A percentile compares a stretch with the other conserved stretches of the same genome.
Conservation (phyloP, 371 early-diverging fungal genomes). For the Capillidium heterosporum region DNA sequence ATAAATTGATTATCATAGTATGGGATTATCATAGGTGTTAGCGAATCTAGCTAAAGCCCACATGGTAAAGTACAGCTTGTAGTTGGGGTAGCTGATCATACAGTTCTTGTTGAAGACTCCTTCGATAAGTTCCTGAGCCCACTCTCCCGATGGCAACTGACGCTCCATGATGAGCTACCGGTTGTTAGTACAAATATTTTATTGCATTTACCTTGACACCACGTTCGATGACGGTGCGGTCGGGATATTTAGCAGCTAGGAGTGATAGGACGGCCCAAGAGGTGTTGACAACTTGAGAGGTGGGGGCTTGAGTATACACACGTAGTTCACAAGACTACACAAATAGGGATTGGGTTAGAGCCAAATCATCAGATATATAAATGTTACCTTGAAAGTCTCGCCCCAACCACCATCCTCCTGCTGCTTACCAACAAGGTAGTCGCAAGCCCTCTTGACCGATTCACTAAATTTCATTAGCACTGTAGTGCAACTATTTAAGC, state of each 20-base stretch:
- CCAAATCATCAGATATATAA: not conserved
- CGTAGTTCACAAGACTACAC: conserved; percentile 47
- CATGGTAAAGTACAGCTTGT: conserved; percentile 81
- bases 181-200: too few species aligned
- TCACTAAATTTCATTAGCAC: conserved; percentile 14
- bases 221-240: conserved; percentile 45
- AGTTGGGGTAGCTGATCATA: conserved; percentile 90
- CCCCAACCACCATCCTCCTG: conserved; percentile 93
- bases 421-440: conserved; percentile 75
- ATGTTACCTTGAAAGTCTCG: conserved; percentile 58
- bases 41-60: conserved; percentile 92
- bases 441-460: conserved; percentile 49
- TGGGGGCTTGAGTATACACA: conserved; percentile 37
- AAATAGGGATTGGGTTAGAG: not conserved
- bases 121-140: conserved; percentile 92
- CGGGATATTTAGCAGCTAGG: conserved; percentile 75
- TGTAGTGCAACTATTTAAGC: not conserved
- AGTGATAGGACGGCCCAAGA: conserved; percentile 74
- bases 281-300: conserved; percentile 84
- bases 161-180: conserved; percentile 48
- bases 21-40: conserved; percentile 20
- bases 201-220: conserved; percentile 31
- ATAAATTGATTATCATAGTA: too few species aligned
- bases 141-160: conserved; percentile 80
- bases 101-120: conserved; percentile 94